Evolutionary conservation across 257 asterid genomes (phyloP).

Genomic region (Penstemon newberryi): DNA sequence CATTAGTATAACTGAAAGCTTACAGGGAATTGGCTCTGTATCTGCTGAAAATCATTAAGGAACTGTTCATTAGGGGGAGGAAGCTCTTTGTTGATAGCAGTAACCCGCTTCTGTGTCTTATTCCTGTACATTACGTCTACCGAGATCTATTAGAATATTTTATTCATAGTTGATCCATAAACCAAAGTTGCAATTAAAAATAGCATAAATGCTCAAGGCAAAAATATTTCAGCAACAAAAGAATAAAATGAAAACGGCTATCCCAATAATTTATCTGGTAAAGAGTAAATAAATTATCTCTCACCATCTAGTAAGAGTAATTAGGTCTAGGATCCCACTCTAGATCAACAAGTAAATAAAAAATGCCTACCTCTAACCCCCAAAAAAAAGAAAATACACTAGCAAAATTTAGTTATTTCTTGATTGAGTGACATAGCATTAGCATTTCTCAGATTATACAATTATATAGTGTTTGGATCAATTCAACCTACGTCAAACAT

Average conservation of each 20-base stretch:
- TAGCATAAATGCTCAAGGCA: constrained; percentile 2
- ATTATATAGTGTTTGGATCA: not conserved
- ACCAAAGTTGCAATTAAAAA: constrained; percentile 5
- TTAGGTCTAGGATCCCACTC: not conserved
- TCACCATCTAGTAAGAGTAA: not conserved
- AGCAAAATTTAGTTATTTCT: too few relatives aligned
- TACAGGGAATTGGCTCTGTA: constrained; percentile 74
- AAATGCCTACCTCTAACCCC: too few relatives aligned
- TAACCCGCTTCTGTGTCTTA: constrained; percentile 87
- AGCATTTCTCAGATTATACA: too few relatives aligned
- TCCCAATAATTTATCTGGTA: not conserved
- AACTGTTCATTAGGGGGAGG: constrained; percentile 96
- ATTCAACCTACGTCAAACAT: not conserved
- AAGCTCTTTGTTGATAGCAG: constrained; percentile 80
- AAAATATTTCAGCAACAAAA: constrained; percentile 4
- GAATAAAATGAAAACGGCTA: not conserved
- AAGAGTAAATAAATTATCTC: not conserved
- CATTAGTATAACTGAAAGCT: constrained; percentile 30
- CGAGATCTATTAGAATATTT: constrained; percentile 19
- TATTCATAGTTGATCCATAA: constrained; percentile 16
- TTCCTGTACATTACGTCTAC: constrained; percentile 53
- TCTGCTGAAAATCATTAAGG: constrained; percentile 80
- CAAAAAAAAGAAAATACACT: too few relatives aligned
- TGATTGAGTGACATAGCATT: too few relatives aligned
- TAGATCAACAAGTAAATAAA: too few relatives aligned